Percentiles rank a stretch among this genome's conserved stretches.
phyloP scores from a whole-genome alignment of 129 eudicot genomes.

The Escallonia herrerae region DNA sequence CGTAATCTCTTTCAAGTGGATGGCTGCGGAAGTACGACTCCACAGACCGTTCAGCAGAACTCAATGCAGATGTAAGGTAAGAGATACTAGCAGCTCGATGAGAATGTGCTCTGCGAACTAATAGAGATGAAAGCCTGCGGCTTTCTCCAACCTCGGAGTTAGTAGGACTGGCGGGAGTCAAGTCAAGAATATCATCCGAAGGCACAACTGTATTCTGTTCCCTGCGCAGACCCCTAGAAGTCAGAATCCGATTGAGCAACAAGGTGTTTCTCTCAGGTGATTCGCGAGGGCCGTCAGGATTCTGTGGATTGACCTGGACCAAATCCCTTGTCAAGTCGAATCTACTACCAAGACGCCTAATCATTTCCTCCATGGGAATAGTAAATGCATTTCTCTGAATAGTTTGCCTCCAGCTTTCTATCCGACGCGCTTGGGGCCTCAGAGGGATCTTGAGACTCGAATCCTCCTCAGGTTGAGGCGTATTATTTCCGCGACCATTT shows the following conservation, averaged over 20 bases:
- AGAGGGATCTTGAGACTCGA: conserved; percentile 51
- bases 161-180: conserved; percentile 17
- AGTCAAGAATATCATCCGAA: conserved; percentile 43
- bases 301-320: conserved; percentile 30
- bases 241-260: conserved; percentile 48
- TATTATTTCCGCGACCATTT: conserved; percentile 52
- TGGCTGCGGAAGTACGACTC: conserved; percentile 46
- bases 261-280: conserved; percentile 39
- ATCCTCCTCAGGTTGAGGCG: conserved; percentile 36
- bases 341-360: conserved; percentile 66
- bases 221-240: conserved; percentile 56
- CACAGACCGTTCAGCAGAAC: conserved; percentile 49
- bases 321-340: conserved; percentile 71
- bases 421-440: conserved; percentile 66
- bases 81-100: conserved; percentile 29
- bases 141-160: conserved; percentile 36
- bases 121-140: conserved; percentile 30
- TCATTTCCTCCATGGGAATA: conserved; percentile 86
- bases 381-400: conserved; percentile 54
- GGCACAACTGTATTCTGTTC: conserved; percentile 29
- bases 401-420: conserved; percentile 80
- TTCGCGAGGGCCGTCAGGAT: conserved; percentile 33
- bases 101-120: conserved; percentile 36
- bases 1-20: conserved; percentile 44
- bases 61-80: conserved; percentile 37